Evolutionary conservation across 345 rosid genomes (phyloP).

Genomic region (Heritiera littoralis): DNA sequence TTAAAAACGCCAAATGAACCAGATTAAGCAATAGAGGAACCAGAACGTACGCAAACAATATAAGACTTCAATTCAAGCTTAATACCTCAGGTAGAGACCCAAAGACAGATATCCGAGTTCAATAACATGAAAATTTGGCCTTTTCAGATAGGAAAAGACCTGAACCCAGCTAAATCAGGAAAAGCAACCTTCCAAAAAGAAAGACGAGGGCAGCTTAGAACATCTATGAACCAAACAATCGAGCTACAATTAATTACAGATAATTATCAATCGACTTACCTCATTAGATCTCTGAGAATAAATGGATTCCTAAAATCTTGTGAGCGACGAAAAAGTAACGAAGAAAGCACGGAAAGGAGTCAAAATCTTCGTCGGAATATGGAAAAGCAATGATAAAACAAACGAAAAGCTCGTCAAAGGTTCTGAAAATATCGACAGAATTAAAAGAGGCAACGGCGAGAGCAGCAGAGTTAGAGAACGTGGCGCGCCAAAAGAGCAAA

Average conservation of each 20-base stretch:
- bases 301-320: neutral
- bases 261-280: neutral
- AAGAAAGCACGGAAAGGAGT: neutral
- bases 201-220: neutral
- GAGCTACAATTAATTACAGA: neutral
- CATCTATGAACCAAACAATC: neutral
- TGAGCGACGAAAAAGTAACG: neutral
- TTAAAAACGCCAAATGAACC: neutral
- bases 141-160: neutral
- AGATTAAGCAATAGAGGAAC: neutral
- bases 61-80: neutral
- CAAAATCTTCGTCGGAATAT: neutral
- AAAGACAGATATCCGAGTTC: neutral
- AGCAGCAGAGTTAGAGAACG: too few species aligned
- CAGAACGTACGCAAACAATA: neutral
- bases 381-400: too few species aligned
- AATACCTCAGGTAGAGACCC: neutral
- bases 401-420: neutral
- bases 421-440: neutral
- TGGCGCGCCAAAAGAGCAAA: too few species aligned
- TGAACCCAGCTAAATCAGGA: neutral
- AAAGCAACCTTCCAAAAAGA: constrained; percentile 6
- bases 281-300: neutral
- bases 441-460: neutral
- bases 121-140: neutral